Evolutionary conservation across 2,329 filamentous ascomycete species (phyloP).

Genomic region (Microdochium bolleyi): DNA sequence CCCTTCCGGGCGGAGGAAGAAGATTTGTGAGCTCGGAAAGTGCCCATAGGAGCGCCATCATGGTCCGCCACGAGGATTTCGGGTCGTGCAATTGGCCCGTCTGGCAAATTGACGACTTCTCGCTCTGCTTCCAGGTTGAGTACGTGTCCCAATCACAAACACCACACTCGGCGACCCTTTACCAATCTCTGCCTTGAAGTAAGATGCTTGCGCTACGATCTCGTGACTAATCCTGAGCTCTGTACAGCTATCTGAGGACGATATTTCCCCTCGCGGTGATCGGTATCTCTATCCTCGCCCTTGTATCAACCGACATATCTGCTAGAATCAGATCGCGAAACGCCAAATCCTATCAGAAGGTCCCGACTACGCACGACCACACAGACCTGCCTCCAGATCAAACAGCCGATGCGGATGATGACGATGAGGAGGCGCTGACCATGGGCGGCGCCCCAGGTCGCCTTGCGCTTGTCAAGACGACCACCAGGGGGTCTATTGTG

Average conservation of each 20-base stretch:
- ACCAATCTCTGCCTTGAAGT: too few relatives aligned
- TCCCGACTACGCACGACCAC: constrained; percentile 39
- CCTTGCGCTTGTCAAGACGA: constrained; percentile 50
- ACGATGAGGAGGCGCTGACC: constrained; percentile 48
- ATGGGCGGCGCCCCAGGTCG: constrained; percentile 40
- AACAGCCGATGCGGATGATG: constrained; percentile 39
- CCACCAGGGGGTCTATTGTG: constrained; percentile 55
- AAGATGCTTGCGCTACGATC: constrained; percentile 2
- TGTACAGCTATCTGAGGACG: constrained; percentile 65
- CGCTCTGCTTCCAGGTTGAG: constrained; percentile 58
- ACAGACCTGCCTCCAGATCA: constrained; percentile 44
- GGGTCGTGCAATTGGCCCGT: constrained; percentile 48
- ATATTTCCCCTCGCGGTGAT: constrained; percentile 70
- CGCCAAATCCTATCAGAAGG: constrained; percentile 47
- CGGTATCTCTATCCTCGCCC: constrained; percentile 59
- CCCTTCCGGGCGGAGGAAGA: too few relatives aligned
- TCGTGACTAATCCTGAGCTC: constrained; percentile 4
- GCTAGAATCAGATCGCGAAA: constrained; percentile 44
- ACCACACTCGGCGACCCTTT: too few relatives aligned
- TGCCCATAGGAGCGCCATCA: background rate
- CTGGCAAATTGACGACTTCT: constrained; percentile 59
- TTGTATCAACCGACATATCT: constrained; percentile 50
- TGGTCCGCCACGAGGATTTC: constrained; percentile 25
- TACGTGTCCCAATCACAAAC: constrained; percentile 25
- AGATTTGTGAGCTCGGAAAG: too few relatives aligned